Base-by-base conservation (phyloP, 495 filamentous ascomycete genomes). In the Durotheca rogersii region DNA sequence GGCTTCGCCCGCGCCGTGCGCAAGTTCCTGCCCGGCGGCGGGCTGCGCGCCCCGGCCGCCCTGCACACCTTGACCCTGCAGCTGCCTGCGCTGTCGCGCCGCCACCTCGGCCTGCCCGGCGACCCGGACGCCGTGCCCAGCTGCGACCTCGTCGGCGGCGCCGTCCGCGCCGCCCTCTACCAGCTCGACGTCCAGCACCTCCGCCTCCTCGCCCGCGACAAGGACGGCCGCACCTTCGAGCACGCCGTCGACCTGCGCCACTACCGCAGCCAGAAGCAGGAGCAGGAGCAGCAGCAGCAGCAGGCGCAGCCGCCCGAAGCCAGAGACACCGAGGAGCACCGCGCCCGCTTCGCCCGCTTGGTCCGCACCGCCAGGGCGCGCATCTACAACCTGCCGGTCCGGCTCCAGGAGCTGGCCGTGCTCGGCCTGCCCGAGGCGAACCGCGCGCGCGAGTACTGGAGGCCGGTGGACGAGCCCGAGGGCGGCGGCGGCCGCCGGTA, bases 31-130 rank as follows among this genome's bases (percentile, higher is more conserved):
- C 58, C 47, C 2, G 47, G 33, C 0, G 2, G 18, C 20, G 58
- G 42, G 16, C 51, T 61, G 0, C 55, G 39, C 16, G 36, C 38
- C 1, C 16, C 51, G 11, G 70, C 68, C 41, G 31, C 54, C 30
- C 54, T 74, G 0, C 56, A 72, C 46, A 71, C 65, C 0, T 36
- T 74, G 30, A 67, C 59, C 3, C 41, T 73, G 11, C 57, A 57
- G 1, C 15, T 71, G 14, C 52, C 56, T 7, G 56, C 41, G 11
- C n/a, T 35, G 17, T 16, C 9, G 4, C 17, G 35, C 4, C 1
- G 7, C 7, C 27, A 50, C 6, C 39, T 53, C 11, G 1, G 33
- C 18, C 52, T 31, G 11, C 53, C 45, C 3, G 6, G 41, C 2
- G 20, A 35, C 3, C 39, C 41, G 30, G 1, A 40, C 5, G 39